Conservation (phyloP, 805 yeast species). For the Metschnikowia hibisci region DNA sequence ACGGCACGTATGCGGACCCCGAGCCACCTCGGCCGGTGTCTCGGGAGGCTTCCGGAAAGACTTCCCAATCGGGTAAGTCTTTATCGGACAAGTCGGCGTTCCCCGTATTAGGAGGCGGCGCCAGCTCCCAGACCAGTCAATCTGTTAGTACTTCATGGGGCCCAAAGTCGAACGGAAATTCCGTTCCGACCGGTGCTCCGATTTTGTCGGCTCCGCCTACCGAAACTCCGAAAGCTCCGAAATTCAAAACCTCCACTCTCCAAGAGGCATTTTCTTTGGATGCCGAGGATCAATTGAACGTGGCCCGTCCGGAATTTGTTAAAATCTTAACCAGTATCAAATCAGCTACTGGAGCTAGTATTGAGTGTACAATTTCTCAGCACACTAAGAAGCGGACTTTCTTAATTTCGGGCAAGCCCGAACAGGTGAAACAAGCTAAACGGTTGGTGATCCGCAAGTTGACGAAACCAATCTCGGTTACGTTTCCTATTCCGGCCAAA, state of each 20-base stretch:
- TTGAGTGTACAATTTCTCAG: slow-evolving; percentile 79
- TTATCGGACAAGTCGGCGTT: slow-evolving; percentile 54
- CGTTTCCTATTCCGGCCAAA: slow-evolving; percentile 68
- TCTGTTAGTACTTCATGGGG: slow-evolving; percentile 40
- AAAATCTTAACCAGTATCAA: slow-evolving; percentile 63
- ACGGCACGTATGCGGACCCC: slow-evolving; percentile 21
- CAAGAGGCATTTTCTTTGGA: slow-evolving; percentile 80
- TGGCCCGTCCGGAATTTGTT: slow-evolving; percentile 61
- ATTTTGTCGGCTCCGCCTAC: slow-evolving; percentile 9
- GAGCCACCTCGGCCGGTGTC: not conserved
- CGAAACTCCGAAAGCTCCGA: slow-evolving; percentile 18
- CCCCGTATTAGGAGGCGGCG: slow-evolving; percentile 59
- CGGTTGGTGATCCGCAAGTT: slow-evolving; percentile 71
- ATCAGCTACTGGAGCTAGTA: slow-evolving; percentile 55
- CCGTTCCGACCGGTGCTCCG: slow-evolving; percentile 16
- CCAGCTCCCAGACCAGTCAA: slow-evolving; percentile 12
- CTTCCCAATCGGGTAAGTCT: slow-evolving; percentile 31
- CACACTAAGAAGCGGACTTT: slow-evolving; percentile 77
- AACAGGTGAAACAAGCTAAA: slow-evolving; percentile 63
- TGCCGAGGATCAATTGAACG: slow-evolving; percentile 61
- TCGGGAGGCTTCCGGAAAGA: slow-evolving; percentile 8
- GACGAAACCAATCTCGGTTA: slow-evolving; percentile 64
- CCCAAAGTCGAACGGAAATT: slow-evolving; percentile 26
- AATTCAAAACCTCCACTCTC: slow-evolving; percentile 49
- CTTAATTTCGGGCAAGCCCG: slow-evolving; percentile 71